Conservation (phyloP, 129 eudicot species). For the Rutidosis leptorrhynchoides region DNA sequence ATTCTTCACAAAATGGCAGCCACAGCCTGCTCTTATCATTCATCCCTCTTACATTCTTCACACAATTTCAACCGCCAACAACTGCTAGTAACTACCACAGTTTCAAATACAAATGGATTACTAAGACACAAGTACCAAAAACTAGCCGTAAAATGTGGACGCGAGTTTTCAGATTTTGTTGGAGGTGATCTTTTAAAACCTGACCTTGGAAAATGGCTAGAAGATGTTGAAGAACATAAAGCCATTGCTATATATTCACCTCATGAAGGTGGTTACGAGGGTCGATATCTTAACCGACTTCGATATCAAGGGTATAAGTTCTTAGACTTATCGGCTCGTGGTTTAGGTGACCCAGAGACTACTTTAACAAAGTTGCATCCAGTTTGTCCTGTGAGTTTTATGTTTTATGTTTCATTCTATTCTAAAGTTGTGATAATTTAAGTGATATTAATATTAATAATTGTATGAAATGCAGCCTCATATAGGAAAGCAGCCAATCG, state of each 20-base stretch:
- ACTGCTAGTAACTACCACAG: constrained; percentile 1
- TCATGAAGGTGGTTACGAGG: constrained; percentile 94
- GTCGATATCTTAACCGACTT: constrained; percentile 73
- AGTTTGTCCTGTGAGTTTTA: constrained; percentile 80
- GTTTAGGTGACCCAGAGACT: constrained; percentile 89
- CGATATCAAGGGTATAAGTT: constrained; percentile 75
- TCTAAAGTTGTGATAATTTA: neutral
- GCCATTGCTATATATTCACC: constrained; percentile 86
- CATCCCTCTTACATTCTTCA: constrained; percentile 38
- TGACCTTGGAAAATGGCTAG: constrained; percentile 78
- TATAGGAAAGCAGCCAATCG: constrained; percentile 92
- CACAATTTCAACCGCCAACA: constrained; percentile 19
- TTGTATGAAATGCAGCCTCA: constrained; percentile 64
- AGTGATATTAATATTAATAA: neutral
- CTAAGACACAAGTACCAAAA: constrained; percentile 14
- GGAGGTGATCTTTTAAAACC: constrained; percentile 91
- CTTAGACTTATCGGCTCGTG: constrained; percentile 83
- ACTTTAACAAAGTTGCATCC: constrained; percentile 92
- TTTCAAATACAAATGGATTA: constrained; percentile 9
- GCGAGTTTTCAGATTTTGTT: constrained; percentile 56
- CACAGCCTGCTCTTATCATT: constrained; percentile 44
- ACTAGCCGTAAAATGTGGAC: constrained; percentile 42
- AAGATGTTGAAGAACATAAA: constrained; percentile 92
- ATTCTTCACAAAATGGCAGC: constrained; percentile 38
- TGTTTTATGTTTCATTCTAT: neutral